phyloP scores from a whole-genome alignment of 352 stramenopile genomes.

The Blastocystis sp. region DNA sequence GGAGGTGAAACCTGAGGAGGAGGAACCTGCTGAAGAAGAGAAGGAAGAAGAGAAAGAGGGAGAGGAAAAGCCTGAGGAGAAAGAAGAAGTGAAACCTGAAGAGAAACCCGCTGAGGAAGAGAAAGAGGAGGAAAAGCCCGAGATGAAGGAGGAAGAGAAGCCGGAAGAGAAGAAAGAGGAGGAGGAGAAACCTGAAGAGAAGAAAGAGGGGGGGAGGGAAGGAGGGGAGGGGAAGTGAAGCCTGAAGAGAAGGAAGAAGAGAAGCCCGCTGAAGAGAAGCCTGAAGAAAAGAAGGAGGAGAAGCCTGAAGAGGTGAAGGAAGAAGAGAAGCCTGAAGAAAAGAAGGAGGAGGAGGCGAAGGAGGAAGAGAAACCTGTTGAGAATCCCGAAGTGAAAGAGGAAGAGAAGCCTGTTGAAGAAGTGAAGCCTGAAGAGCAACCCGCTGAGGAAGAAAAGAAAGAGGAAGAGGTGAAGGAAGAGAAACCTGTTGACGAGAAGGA shows the following conservation, averaged over 20 bases:
- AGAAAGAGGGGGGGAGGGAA: not conserved
- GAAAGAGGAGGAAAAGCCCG: not conserved
- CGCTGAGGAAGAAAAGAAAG: constrained; percentile 2
- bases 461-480: not conserved
- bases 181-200: not conserved
- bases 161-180: not conserved
- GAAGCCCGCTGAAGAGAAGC: not conserved
- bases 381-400: not conserved
- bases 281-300: not conserved
- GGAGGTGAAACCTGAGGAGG: not conserved
- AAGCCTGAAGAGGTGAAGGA: not conserved
- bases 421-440: not conserved
- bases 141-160: constrained; percentile 1
- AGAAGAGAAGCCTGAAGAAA: not conserved
- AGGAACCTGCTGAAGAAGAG: not conserved
- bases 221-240: not conserved
- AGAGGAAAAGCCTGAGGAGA: not conserved
- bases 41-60: not conserved
- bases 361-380: not conserved
- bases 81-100: constrained; percentile 15
- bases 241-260: constrained; percentile 9
- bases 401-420: not conserved
- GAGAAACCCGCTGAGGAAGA: constrained; percentile 15
- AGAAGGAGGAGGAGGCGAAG: not conserved
- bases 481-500: constrained; percentile 2